Evolutionary conservation across 2,329 filamentous ascomycete genomes (phyloP).

Genomic region (Ceratocystis alfenasii): DNA sequence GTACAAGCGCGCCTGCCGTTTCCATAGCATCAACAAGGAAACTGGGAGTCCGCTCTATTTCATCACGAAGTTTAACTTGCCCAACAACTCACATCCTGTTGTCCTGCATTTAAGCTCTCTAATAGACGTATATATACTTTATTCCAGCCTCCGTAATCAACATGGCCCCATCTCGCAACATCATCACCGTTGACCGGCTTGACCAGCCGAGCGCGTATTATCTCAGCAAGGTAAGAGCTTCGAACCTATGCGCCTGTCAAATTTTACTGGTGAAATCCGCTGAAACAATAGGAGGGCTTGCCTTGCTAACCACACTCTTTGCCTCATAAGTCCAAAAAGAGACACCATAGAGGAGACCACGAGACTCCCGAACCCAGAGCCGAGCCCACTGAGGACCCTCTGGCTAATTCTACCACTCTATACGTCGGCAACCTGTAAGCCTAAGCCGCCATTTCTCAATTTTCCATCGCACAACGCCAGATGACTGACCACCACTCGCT

Average conservation of each 20-base stretch:
- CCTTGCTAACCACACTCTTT: conserved; percentile 24
- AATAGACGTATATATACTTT: background rate
- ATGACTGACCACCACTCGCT: conserved; percentile 15
- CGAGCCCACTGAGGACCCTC: conserved; percentile 51
- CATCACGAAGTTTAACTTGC: background rate
- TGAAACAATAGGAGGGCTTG: background rate
- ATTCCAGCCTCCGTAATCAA: background rate
- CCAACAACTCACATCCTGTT: background rate
- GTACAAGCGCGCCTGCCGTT: conserved; percentile 3
- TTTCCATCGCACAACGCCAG: background rate
- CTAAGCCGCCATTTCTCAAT: background rate
- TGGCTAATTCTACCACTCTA: conserved; percentile 81
- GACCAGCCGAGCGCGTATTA: conserved; percentile 95
- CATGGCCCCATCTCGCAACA: conserved; percentile 33
- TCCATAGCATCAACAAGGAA: conserved; percentile 11
- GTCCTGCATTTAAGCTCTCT: background rate
- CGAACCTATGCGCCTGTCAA: background rate
- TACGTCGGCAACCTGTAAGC: conserved; percentile 87
- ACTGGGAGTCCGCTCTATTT: background rate
- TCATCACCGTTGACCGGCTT: conserved; percentile 75
- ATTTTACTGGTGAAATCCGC: background rate
- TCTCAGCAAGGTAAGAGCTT: conserved; percentile 55
- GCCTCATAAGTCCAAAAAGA: conserved; percentile 35
- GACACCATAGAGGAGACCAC: conserved; percentile 42
- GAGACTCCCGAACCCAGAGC: conserved; percentile 39